Percentiles rank a stretch among this genome's conserved stretches.
phyloP scores from a whole-genome alignment of 2,329 filamentous ascomycete species.

The Ascomycota sp. region DNA sequence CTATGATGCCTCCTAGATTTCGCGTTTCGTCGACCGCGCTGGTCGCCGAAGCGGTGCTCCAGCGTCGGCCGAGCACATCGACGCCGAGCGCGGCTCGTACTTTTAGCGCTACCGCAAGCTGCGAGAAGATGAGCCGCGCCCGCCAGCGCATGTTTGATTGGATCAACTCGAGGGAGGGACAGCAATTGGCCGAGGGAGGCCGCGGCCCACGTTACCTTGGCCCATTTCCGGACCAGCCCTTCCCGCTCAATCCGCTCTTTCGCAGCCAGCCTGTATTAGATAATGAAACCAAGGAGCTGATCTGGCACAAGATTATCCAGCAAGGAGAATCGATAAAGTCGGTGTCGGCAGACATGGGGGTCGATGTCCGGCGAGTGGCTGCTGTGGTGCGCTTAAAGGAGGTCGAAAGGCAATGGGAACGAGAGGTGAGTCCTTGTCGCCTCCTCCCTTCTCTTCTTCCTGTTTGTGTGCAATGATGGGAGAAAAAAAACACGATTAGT shows the following conservation, averaged over 20 bases:
- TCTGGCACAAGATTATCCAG: slow-evolving; percentile 46
- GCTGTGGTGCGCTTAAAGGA: slow-evolving; percentile 71
- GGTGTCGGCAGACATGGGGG: slow-evolving; percentile 53
- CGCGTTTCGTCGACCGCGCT: no score
- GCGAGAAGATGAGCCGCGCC: slow-evolving; percentile 14
- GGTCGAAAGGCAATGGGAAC: slow-evolving; percentile 56
- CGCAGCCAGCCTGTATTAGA: slow-evolving; percentile 49
- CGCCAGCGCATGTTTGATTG: slow-evolving; percentile 18
- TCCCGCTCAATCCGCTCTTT: slow-evolving; percentile 53
- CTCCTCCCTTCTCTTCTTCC: slow-evolving; percentile 1
- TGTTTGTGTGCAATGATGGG: slow-evolving; percentile 32
- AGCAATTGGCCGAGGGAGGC: slow-evolving; percentile 6
- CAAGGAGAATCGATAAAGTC: slow-evolving; percentile 46
- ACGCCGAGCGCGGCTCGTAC: slow-evolving; percentile 7
- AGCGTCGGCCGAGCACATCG: slow-evolving; percentile 2
- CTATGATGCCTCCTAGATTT: no score
- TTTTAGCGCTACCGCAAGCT: slow-evolving; percentile 19
- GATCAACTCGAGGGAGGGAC: slow-evolving; percentile 10
- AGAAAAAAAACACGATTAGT: slow-evolving; percentile 62
- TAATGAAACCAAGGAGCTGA: slow-evolving; percentile 47
- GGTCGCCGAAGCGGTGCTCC: slow-evolving; percentile 7
- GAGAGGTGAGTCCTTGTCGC: slow-evolving; percentile 37
- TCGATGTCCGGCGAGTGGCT: slow-evolving; percentile 66
- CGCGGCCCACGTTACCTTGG: slow-evolving; percentile 16
- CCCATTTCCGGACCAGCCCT: slow-evolving; percentile 29